These are phyloP conservation scores for Monilinia fructigena DNA, from an alignment of 2,329 filamentous ascomycete genomes.

Conservation along the genomic window DNA sequence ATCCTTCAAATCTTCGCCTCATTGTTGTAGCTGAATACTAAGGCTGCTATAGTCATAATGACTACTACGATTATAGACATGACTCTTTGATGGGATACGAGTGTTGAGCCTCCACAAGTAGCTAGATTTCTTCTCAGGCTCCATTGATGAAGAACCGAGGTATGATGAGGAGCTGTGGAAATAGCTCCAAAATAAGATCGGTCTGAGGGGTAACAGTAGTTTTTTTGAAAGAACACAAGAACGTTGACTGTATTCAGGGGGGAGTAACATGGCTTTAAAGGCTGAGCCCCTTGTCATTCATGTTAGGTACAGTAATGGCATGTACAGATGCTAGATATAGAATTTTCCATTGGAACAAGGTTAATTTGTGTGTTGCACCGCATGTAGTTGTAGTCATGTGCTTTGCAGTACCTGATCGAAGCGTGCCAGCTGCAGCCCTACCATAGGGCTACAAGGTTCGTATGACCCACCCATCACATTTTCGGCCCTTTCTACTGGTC, in stretches of 20 bases:
- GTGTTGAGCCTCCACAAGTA: conserved; percentile 16
- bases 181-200: background rate
- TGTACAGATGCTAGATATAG: background rate
- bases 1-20: conserved; percentile 21
- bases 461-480: background rate
- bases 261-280: background rate
- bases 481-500: background rate
- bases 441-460: conserved; percentile 6
- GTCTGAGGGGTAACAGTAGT: background rate
- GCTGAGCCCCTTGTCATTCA: conserved; percentile 1
- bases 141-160: conserved; percentile 7
- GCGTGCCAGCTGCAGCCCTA: conserved; percentile 21
- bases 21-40: conserved; percentile 21
- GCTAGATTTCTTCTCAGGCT: conserved; percentile 10
- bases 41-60: conserved; percentile 13
- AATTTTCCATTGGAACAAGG: background rate
- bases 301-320: conserved; percentile 3
- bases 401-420: background rate
- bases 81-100: conserved; percentile 18
- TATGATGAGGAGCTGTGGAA: background rate
- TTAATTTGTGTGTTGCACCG: background rate
- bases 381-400: conserved; percentile 6
- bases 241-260: background rate
- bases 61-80: background rate
- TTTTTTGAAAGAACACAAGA: background rate